These are phyloP conservation scores for Globisporangium nodosum DNA, from an alignment of 352 stramenopile species.

Conservation along the genomic window DNA sequence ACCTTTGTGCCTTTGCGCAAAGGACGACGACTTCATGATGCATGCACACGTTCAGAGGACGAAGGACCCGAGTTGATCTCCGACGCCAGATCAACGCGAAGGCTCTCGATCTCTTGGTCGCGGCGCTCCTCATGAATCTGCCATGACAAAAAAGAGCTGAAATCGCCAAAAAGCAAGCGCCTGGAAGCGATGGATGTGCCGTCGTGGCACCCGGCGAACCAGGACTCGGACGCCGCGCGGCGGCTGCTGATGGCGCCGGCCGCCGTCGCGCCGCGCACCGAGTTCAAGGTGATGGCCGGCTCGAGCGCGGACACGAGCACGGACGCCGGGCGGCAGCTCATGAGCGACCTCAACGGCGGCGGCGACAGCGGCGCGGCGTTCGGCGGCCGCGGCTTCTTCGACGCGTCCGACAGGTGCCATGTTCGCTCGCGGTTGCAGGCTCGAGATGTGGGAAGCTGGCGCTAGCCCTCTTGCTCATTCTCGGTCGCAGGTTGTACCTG, in stretches of 20 bases:
- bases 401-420: slow-evolving; percentile 52
- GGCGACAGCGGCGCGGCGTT: slow-evolving; percentile 21
- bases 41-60: too few species aligned
- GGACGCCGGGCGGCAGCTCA: slow-evolving; percentile 53
- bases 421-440: too few species aligned
- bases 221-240: slow-evolving; percentile 35
- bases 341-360: slow-evolving; percentile 36
- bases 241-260: slow-evolving; percentile 17
- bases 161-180: neutral
- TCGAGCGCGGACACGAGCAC: slow-evolving; percentile 57
- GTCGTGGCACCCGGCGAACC: slow-evolving; percentile 69
- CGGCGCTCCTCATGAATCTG: neutral
- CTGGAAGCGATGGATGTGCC: slow-evolving; percentile 51
- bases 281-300: slow-evolving; percentile 67
- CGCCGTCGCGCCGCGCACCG: slow-evolving; percentile 28
- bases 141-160: neutral
- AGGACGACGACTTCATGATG: too few species aligned
- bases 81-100: too few species aligned
- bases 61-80: too few species aligned
- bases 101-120: too few species aligned
- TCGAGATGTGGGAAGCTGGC: too few species aligned
- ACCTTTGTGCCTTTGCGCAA: too few species aligned
- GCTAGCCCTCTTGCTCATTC: too few species aligned
- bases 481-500: slow-evolving; percentile 37
- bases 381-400: slow-evolving; percentile 55